Base-by-base conservation (phyloP, 495 filamentous ascomycete genomes). In the Saxophila tyrrhenica region DNA sequence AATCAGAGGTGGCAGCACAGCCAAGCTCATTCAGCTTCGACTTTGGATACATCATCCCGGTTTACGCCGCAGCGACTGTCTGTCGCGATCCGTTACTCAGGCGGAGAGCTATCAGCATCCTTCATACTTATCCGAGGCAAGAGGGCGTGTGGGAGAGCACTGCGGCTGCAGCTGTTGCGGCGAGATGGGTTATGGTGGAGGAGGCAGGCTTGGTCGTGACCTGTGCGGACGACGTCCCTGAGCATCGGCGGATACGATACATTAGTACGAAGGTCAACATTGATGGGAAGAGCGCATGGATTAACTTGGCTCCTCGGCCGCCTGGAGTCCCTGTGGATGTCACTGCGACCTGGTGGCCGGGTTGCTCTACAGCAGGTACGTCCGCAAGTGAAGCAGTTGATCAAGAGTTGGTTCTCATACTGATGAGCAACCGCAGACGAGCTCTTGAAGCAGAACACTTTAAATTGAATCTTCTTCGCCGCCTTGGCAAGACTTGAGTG, bases 61-160 rank as follows among this genome's bases (percentile, higher is more conserved):
- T 83, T 1, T 84, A 75, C 53, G 67, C 78, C 11, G 74, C 76
- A 13, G 80, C 76, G 8, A 78, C 75, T 13, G 75, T 75, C 55
- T 85, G 80, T 62, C 75, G 80, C 15, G 74, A 84, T 54, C 70
- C 75, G 0, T 43, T 63, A 0, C 72, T 78, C 45, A 70, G 81
- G 13, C 68, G 75, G 2, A 71, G 74, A 52, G 81, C 81, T 5
- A 77, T 84, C 42, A 64, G 69, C 49, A 61, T 83, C 10, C 66
- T 85, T 25, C 66, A 69, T 38, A 71, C 70, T 21, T 71, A 73
- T 43, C 73, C 75, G 2, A 67, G 80, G 29, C 71, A 80, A 58
- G 82, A 85, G 67, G 81, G 77, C 17, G 74, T 84, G 59, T 84
- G 76, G 75, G 78, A 84, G 63, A 82, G 78, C 58, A 65, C 75